Evolutionary conservation across 192 early-diverging fungal genomes (phyloP), one percentile per base, ranked within the genome.

Genomic region (Linnemannia elongata): DNA sequence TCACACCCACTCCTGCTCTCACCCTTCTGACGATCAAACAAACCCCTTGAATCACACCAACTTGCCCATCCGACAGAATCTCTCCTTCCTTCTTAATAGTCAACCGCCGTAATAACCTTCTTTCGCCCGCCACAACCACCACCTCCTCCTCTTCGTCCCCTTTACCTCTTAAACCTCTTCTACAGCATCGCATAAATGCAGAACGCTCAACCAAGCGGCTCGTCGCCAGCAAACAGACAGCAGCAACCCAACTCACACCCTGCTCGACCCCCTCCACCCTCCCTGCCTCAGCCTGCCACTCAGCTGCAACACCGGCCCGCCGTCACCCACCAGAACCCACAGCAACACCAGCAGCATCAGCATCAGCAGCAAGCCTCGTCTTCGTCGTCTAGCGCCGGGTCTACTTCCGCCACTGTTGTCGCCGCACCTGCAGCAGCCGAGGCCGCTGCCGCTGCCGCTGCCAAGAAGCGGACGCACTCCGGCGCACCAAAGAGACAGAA

Each of bases 401-500:
- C 74, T 38, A 36, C 47, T 35, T n/a, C 57, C 20, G 39, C 75
- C n/a, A 15, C 52, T 22, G 57, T n/a, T n/a, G n/a, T n/a, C n/a
- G n/a, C n/a, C n/a, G n/a, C n/a, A n/a, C n/a, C 36, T 60, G 55
- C 27, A 15, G 30, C 60, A 9, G 9, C 1, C 2, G 8, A 20
- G 30, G 8, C 75, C 63, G 27, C 75, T 45, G 10, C 57, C 33
- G 9, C 75, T 18, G 35, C 35, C 9, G 33, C 76, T 5, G 22
- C 76, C 36, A 85, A 80, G 78, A 87, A 87, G 72, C 30, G 85
- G 72, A 24, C 72, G 47, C 76, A 75, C 41, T 35, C 38, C 17
- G 84, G 78, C 38, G 24, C 38, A 15, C 72, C 54, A 38, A 87
- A 78, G 73, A 81, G 66, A 52, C 35, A 39, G 33, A 75, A 63